Conservation (phyloP, 495 filamentous ascomycete genomes). For the Talaromyces stipitatus region DNA sequence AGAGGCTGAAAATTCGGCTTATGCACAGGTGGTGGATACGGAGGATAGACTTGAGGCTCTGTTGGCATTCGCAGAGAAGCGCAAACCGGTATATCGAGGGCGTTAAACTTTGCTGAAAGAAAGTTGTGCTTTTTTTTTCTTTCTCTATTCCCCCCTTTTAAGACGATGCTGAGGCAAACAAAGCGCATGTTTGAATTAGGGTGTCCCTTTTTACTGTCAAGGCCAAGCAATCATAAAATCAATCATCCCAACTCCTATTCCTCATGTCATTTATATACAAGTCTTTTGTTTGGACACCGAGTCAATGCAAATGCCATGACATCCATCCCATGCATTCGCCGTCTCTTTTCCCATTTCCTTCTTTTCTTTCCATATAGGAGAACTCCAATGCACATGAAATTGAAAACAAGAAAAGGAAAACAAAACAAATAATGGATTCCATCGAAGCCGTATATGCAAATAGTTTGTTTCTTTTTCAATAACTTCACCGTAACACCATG, state of each 20-base stretch:
- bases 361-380: background rate
- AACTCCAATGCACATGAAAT: background rate
- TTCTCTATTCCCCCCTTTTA: too few relatives aligned
- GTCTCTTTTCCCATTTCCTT: too few relatives aligned
- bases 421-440: background rate
- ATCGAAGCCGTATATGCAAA: background rate
- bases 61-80: conserved; percentile 81
- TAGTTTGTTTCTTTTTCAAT: background rate
- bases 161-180: too few relatives aligned
- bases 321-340: too few relatives aligned
- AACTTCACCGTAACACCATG: background rate
- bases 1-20: conserved; percentile 67
- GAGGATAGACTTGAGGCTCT: conserved; percentile 84
- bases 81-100: conserved; percentile 77
- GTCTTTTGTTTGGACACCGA: background rate
- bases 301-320: background rate
- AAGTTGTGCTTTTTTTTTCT: too few relatives aligned
- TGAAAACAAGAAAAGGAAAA: background rate
- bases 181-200: too few relatives aligned
- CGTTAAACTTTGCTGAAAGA: too few relatives aligned
- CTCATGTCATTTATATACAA: background rate
- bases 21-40: conserved; percentile 69
- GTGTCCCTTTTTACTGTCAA: too few relatives aligned
- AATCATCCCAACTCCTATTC: background rate
- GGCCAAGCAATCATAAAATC: too few relatives aligned